phyloP scores from a whole-genome alignment of 2,329 filamentous ascomycete species.

The Clarireedia homoeocarpa region DNA sequence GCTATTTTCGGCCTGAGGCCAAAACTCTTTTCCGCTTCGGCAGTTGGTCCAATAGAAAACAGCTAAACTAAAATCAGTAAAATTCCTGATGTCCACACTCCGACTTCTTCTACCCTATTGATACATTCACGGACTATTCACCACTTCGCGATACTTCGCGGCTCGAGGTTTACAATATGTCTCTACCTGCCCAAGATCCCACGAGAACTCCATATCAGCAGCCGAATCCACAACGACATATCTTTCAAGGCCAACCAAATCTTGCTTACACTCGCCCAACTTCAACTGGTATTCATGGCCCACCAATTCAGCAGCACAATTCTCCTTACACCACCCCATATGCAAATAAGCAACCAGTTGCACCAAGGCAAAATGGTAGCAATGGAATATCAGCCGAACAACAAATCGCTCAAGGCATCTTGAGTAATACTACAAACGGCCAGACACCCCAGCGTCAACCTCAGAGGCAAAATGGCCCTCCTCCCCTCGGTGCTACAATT shows the following conservation, averaged over 20 bases:
- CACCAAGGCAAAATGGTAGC: slow-evolving; percentile 21
- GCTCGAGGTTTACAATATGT: slow-evolving; percentile 17
- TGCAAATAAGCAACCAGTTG: slow-evolving; percentile 19
- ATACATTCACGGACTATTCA: slow-evolving; percentile 11
- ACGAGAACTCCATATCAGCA: slow-evolving; percentile 14
- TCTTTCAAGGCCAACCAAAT: slow-evolving; percentile 21
- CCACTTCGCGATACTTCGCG: slow-evolving; percentile 6
- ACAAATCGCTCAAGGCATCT: slow-evolving; percentile 29
- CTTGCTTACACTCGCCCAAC: slow-evolving; percentile 20
- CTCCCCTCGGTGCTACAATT: slow-evolving; percentile 26
- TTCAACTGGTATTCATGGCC: slow-evolving; percentile 20
- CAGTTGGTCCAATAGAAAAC: background rate
- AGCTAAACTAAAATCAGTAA: slow-evolving; percentile 2
- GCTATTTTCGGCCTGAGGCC: background rate
- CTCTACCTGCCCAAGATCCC: slow-evolving; percentile 22
- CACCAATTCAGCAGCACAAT: slow-evolving; percentile 22
- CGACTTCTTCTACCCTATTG: slow-evolving; percentile 5
- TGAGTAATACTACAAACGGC: slow-evolving; percentile 20
- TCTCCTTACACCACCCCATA: slow-evolving; percentile 27
- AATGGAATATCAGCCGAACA: slow-evolving; percentile 27
- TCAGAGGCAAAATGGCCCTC: slow-evolving; percentile 14
- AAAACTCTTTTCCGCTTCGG: background rate
- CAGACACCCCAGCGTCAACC: slow-evolving; percentile 26
- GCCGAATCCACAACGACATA: slow-evolving; percentile 10
- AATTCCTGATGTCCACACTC: slow-evolving; percentile 10